These are phyloP conservation scores for Fraxinus albicans DNA, from an alignment of 305 asterid genomes.

Conservation along the genomic window DNA sequence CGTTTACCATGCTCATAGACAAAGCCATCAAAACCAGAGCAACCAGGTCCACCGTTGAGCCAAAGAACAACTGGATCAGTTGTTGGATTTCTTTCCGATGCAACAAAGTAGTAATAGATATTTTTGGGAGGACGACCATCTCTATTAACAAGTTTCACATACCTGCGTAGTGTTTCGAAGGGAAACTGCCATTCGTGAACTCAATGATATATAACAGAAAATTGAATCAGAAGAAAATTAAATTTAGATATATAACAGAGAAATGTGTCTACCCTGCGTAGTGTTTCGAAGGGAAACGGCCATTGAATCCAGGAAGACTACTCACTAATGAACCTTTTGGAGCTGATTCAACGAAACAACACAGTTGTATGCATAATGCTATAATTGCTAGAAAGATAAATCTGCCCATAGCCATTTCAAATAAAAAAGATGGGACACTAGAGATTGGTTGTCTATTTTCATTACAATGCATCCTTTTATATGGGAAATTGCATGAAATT, in stretches of 20 bases:
- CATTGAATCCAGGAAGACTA: slow-evolving; percentile 55
- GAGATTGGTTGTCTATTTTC: neutral
- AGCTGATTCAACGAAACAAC: slow-evolving; percentile 38
- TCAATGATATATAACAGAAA: too few species aligned
- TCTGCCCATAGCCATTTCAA: slow-evolving; percentile 13
- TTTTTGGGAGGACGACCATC: slow-evolving; percentile 32
- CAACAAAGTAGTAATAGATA: slow-evolving; percentile 59
- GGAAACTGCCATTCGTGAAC: neutral
- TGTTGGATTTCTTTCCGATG: slow-evolving; percentile 47
- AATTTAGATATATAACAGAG: neutral
- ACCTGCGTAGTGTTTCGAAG: slow-evolving; percentile 24
- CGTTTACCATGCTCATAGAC: slow-evolving; percentile 57
- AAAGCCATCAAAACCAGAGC: slow-evolving; percentile 77
- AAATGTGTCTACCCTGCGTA: slow-evolving; percentile 39
- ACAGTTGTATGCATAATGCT: slow-evolving; percentile 29
- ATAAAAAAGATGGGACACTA: neutral
- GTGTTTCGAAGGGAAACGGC: slow-evolving; percentile 61
- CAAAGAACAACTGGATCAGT: slow-evolving; percentile 57
- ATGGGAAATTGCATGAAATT: neutral
- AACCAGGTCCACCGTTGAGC: slow-evolving; percentile 76
- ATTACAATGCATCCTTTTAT: neutral
- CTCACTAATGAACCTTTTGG: slow-evolving; percentile 37
- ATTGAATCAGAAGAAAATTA: neutral
- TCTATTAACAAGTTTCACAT: slow-evolving; percentile 31
- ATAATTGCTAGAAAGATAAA: slow-evolving; percentile 8